Evolutionary conservation across 257 asterid genomes (phyloP).

Genomic region (Vinca minor): DNA sequence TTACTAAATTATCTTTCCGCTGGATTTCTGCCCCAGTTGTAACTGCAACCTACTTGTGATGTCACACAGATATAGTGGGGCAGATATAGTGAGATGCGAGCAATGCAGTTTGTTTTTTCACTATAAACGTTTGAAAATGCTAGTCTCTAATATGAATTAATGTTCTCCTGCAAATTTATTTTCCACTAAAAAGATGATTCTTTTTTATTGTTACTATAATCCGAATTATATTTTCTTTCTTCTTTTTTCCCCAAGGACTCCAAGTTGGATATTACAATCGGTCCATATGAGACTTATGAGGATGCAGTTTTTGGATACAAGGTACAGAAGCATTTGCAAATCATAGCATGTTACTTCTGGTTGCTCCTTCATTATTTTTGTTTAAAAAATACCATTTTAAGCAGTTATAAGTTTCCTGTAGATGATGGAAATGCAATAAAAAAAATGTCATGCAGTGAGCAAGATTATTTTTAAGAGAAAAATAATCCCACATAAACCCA

Average conservation of each 20-base stretch:
- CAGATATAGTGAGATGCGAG: no score
- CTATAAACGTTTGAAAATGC: background rate
- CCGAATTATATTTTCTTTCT: slow-evolving; percentile 4
- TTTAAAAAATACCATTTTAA: background rate
- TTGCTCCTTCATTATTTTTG: background rate
- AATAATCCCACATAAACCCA: background rate
- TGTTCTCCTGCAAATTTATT: background rate
- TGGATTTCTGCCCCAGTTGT: background rate
- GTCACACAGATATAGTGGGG: background rate
- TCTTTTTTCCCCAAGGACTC: slow-evolving; percentile 54
- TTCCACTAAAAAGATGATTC: background rate
- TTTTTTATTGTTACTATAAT: background rate
- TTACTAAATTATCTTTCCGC: background rate
- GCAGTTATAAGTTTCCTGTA: background rate
- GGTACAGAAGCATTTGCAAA: slow-evolving; percentile 35
- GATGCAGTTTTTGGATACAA: slow-evolving; percentile 85
- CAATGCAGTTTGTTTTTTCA: background rate
- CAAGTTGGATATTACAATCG: slow-evolving; percentile 84
- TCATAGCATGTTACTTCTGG: background rate
- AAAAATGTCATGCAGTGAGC: background rate
- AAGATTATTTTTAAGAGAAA: background rate
- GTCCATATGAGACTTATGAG: slow-evolving; percentile 97
- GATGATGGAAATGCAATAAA: background rate
- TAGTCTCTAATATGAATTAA: background rate
- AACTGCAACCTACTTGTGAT: no score